Evolutionary conservation across 2,329 filamentous ascomycete species (phyloP), one percentile per base, ranked within the genome.

Genomic region (Trichoderma koningiopsis): DNA sequence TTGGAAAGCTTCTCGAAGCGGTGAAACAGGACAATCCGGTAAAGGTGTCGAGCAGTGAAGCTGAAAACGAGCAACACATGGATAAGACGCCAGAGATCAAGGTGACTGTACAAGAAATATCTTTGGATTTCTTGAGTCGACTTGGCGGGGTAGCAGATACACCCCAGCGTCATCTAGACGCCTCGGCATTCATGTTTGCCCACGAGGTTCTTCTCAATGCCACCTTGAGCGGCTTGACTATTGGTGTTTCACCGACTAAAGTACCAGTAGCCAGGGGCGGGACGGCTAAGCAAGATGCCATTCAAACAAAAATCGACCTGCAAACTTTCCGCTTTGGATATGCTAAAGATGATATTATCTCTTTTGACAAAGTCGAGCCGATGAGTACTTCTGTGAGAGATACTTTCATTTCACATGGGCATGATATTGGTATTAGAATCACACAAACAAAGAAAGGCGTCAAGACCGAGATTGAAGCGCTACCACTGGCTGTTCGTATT

Each of bases 401-500:
- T 73, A 84, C 86, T 0, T 87, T 88, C 70, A 83, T 87, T 1
- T 82, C 86, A 0, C 80, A 83, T 6, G 88, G 88, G 1, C 81
- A 87, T 27, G 89, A 91, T 73, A 74, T 91, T 11, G 85, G 85
- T 1, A 76, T 89, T 52, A 86, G 85, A 69, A 77, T 89, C 31
- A 75, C 80, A 0, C 84, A 85, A 72, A 79, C 82, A 2, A 71
- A 79, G 1, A 80, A 82, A 1, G 79, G 78, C 5, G 84, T 81
- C 16, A 82, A 82, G 68, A 85, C 92, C 19, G 88, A 92, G 37
- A 77, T 97, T 16, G 87, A 89, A 64, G 96, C 94, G 0, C 84
- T 96, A 11, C 93, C 94, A 6, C 79, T 97, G 1, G 88, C 90
- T 70, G 78, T 97, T 11, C 87, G 89, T 68, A 80, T 98, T 52